Evolutionary conservation across 208 protist species (phyloP), one percentile per base, ranked within the genome.

Genomic region (Crithidia thermophila): DNA sequence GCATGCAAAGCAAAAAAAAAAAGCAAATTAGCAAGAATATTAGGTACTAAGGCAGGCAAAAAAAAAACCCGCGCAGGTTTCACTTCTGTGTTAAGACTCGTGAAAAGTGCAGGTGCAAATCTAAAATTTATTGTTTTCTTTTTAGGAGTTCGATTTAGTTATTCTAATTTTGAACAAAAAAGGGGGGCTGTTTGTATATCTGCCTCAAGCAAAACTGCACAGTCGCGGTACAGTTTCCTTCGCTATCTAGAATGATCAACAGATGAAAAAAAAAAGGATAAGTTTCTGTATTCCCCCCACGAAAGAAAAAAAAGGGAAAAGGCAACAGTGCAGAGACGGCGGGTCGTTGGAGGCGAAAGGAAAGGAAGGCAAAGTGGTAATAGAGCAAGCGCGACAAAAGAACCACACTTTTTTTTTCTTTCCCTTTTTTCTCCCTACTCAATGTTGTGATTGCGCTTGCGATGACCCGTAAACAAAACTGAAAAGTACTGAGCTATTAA

Each of bases 301-400:
- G 37, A 46, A 63, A 49, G 33, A 37, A 31, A 37, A 34, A 51
- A 50, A 28, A 20, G 37, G 23, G 40, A 9, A 63, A 25, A 46
- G 25, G 42, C 20, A 50, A 50, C 7, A 37, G 23, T 30, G n/a
- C n/a, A n/a, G n/a, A n/a, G n/a, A n/a, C n/a, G n/a, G n/a, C n/a
- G n/a, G n/a, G 40, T 46, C 14, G 10, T 6, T 46, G 40, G 6
- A n/a, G 40, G 40, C 6, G 16, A n/a, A 46, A n/a, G 40, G 16
- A 21, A 50, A 63, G 23, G 23, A 63, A 50, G 8, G 8, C 14
- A 34, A 33, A 39, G 23, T 5, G 37, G 23, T 16, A 37, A 5
- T 7, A 61, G 34, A 50, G 57, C 31, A 51, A 57, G 52, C 39
- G 16, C 10, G 39, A 43, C 10, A 43, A 43, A 43, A 16, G 39